Conservation (phyloP, 1,139 yeast genomes). For the Pichia sp. region DNA sequence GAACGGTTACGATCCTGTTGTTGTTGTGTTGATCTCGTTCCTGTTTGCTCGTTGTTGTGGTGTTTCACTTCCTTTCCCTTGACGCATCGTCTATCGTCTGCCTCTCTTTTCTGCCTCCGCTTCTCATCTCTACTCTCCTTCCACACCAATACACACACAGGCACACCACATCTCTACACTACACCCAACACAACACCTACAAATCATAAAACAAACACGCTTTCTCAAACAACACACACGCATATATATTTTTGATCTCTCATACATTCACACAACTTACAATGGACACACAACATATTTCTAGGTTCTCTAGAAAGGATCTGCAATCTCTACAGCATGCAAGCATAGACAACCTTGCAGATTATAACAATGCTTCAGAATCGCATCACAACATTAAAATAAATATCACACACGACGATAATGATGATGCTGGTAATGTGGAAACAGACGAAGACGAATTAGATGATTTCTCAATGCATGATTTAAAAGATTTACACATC, state of each 20-base stretch:
- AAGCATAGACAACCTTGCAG: conserved; percentile 1
- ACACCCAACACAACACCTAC: background rate
- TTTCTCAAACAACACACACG: too few relatives aligned
- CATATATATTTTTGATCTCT: background rate
- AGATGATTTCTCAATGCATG: conserved; percentile 24
- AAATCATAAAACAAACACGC: background rate
- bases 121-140: too few relatives aligned
- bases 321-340: conserved; percentile 3
- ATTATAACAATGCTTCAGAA: conserved; percentile 11
- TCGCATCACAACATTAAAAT: background rate
- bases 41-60: too few relatives aligned
- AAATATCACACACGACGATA: background rate
- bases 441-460: conserved; percentile 19
- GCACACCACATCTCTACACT: too few relatives aligned
- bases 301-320: conserved; percentile 12
- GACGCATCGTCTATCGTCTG: too few relatives aligned
- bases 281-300: conserved; percentile 5
- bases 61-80: too few relatives aligned
- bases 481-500: conserved; percentile 16
- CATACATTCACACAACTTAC: background rate
- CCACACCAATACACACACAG: too few relatives aligned
- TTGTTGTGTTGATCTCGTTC: too few relatives aligned
- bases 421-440: too few relatives aligned
- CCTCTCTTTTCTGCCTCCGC: too few relatives aligned
- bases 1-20: too few relatives aligned